These are phyloP conservation scores for Leptomonas pyrrhocoris DNA, from an alignment of 208 protist species.

Conservation along the genomic window DNA sequence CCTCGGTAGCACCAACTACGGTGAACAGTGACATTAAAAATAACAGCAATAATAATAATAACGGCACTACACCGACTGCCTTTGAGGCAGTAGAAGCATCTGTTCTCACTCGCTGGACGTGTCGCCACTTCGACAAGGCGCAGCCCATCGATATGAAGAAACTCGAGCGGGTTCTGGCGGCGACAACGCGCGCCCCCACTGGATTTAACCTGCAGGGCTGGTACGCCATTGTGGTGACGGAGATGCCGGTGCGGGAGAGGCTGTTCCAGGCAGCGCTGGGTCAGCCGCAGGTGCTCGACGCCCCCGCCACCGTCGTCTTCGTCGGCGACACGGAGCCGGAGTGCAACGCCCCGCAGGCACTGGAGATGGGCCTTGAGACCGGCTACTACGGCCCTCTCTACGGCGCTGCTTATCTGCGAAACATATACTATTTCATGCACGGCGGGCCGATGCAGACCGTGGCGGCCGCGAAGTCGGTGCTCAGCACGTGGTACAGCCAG, in stretches of 20 bases:
- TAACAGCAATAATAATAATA: background rate
- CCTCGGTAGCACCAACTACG: background rate
- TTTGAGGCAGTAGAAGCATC: slow-evolving; percentile 33
- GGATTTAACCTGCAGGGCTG: slow-evolving; percentile 89
- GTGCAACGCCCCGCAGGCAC: slow-evolving; percentile 59
- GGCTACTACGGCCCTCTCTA: slow-evolving; percentile 57
- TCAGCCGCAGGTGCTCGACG: slow-evolving; percentile 72
- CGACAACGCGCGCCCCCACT: slow-evolving; percentile 66
- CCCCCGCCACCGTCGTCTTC: slow-evolving; percentile 79
- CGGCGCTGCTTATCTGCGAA: slow-evolving; percentile 57
- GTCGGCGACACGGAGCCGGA: slow-evolving; percentile 70
- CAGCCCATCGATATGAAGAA: slow-evolving; percentile 40
- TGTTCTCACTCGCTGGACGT: slow-evolving; percentile 53
- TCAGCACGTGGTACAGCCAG: slow-evolving; percentile 63
- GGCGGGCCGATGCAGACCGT: slow-evolving; percentile 59
- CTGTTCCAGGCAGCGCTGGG: slow-evolving; percentile 64
- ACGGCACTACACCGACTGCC: background rate
- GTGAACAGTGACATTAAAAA: background rate
- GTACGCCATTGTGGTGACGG: slow-evolving; percentile 80
- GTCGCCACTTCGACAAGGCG: slow-evolving; percentile 58
- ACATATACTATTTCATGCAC: slow-evolving; percentile 78
- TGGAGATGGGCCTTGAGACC: slow-evolving; percentile 67
- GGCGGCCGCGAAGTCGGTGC: slow-evolving; percentile 51
- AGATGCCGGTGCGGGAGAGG: slow-evolving; percentile 32
- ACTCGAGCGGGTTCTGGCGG: slow-evolving; percentile 52